Evolutionary conservation across 805 yeast species (phyloP), one percentile per base, ranked within the genome.

Genomic region (Lipomyces anomalus): DNA sequence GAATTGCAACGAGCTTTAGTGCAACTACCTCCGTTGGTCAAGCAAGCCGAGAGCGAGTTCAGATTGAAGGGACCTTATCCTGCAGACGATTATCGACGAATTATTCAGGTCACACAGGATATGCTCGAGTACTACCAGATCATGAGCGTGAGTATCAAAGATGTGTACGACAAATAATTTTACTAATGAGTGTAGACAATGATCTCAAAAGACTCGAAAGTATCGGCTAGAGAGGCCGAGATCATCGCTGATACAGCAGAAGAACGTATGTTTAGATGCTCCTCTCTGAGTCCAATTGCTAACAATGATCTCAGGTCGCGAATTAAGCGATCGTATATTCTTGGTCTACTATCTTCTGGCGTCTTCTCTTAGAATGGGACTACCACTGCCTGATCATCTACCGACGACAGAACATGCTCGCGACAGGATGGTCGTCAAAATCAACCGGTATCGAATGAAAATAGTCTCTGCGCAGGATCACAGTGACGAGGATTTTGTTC

Each of bases 101-200:
- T 85, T 20, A 59, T 85, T 18, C 61, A 63, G 9, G 64, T 76
- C 2, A 82, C 92, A 0, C 79, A 81, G 38, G 70, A 71, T 26
- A 81, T 85, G 22, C 67, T 85, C 21, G 90, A 85, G 58, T 79
- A 88, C 0, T 80, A 76, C 58, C 89, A 83, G 61, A 84, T 84
- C 57, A 69, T 86, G 66, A 78, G 76, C 50, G 74, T 80, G 23
- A 20, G 41, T 33, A n/a, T 4, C 24, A 3, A 17, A 21, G 17
- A 1, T 34, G 13, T 22, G 22, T 22, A n/a, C 22, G 7, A 11
- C 6, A 13, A 24, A 26, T 21, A 11, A 17, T 17, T 13, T 37
- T 20, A 16, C 13, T 29, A 6, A 21, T 33, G 9, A 6, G 22
- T 16, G 4, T 36, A 47, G 51, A 39, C 51, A 16, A 75, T 85